A percentile compares a stretch with the other conserved stretches of the same genome.
Evolutionary conservation across 768 basidiomycete species (phyloP).

Genomic region (Infundibulicybe gibba): DNA sequence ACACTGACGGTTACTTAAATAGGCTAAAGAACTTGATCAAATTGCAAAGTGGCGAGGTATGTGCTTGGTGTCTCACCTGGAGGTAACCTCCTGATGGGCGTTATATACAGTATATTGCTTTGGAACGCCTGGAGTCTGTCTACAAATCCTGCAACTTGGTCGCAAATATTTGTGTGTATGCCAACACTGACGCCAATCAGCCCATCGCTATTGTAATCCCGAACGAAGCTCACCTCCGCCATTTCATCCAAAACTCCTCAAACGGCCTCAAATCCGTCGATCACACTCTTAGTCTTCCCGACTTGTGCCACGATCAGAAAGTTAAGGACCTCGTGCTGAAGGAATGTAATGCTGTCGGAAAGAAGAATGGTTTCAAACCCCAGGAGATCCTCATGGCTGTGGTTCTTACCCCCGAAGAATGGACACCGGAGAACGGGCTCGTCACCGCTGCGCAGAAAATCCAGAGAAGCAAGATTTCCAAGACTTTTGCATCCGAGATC

Average conservation of each 20-base stretch:
- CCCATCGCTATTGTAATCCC: slow-evolving; percentile 87
- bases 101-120: slow-evolving; percentile 70
- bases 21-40: slow-evolving; percentile 92
- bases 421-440: slow-evolving; percentile 88
- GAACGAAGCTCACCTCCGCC: slow-evolving; percentile 73
- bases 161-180: slow-evolving; percentile 81
- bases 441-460: slow-evolving; percentile 87
- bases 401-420: slow-evolving; percentile 79
- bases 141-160: slow-evolving; percentile 85
- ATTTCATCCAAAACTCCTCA: slow-evolving; percentile 28
- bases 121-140: slow-evolving; percentile 83
- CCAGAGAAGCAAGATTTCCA: slow-evolving; percentile 60
- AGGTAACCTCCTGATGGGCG: background rate
- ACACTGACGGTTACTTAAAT: background rate
- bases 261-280: slow-evolving; percentile 11
- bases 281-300: slow-evolving; percentile 9
- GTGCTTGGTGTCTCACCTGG: background rate
- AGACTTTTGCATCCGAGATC: slow-evolving; percentile 53
- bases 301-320: slow-evolving; percentile 51
- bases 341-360: slow-evolving; percentile 75
- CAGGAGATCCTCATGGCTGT: slow-evolving; percentile 77
- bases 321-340: slow-evolving; percentile 65
- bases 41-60: slow-evolving; percentile 72
- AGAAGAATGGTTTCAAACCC: slow-evolving; percentile 81
- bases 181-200: slow-evolving; percentile 68